Base-by-base conservation (phyloP, 192 early-diverging fungal genomes). In the Rhizoclosmatium sp. region DNA sequence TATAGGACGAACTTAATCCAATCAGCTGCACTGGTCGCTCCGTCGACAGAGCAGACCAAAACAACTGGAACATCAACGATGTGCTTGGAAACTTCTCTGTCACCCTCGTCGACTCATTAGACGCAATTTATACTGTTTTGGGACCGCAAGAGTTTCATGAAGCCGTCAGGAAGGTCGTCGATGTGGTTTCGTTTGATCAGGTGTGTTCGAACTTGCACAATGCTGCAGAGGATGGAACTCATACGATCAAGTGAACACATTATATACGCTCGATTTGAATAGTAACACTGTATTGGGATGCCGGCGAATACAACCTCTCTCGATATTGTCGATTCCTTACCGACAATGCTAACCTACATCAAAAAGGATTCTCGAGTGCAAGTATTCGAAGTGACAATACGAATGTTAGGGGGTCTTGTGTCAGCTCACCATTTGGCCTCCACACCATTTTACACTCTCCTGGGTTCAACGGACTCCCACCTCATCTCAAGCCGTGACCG, bases 361-460 rank as follows among this genome's bases (percentile, higher is more conserved):
- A 31, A 31, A 31, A 31, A 31, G 31, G 92, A 99, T 84, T 92
- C 88, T 65, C 89, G 93, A 62, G 95, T 99, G 4, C 95, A 97
- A 83, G 94, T 98, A 10, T 99, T 99, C 87, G 97, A 99, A 85
- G 89, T 93, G 40, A 97, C 94, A 47, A 99, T 99, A 66, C 86
- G 97, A 40, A 89, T 94, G 61, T 83, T 99, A 12, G 97, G 97
- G 2, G 95, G 92, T 4, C 86, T 98, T 74, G 78, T 99, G 4
- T 95, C 95, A 4, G 97, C 91, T 59, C 97, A 99, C 78, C 83
- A 95, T 44, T 89, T 97, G 48, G 95, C 95, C 23, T 7, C 4
- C 7, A 31, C 5, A 7, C 10, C 4, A 4, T 31, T 62, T 4
- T 1, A 62, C 5, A 7, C 7, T 7, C 60, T 62, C 14, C 10